Conservation (phyloP, 2,329 filamentous ascomycete species). For the Epichloe gansuensis region DNA sequence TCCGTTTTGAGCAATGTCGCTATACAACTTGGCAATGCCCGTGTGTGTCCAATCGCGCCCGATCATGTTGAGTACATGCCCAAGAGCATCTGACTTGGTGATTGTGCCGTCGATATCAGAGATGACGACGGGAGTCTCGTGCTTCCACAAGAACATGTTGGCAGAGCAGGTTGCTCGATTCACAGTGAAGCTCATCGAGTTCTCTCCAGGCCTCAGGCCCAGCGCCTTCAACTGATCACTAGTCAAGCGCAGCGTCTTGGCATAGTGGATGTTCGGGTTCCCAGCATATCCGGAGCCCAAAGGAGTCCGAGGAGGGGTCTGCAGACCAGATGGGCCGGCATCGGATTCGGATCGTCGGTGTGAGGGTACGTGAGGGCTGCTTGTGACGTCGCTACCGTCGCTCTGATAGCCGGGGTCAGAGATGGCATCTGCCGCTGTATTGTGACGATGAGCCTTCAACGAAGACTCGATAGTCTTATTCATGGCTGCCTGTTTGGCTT, state of each 20-base stretch:
- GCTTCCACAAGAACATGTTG: constrained; percentile 86
- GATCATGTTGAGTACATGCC: constrained; percentile 92
- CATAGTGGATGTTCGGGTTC: constrained; percentile 76
- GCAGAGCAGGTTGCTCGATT: constrained; percentile 87
- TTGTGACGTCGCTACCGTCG: constrained; percentile 57
- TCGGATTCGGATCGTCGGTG: constrained; percentile 59
- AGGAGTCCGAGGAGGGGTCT: constrained; percentile 57
- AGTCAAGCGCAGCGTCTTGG: constrained; percentile 88
- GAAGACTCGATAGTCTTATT: constrained; percentile 45
- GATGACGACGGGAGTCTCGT: constrained; percentile 87
- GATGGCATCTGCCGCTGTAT: constrained; percentile 60
- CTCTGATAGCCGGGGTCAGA: constrained; percentile 95
- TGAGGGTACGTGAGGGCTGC: constrained; percentile 29
- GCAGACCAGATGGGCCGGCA: constrained; percentile 37
- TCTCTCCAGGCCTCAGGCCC: constrained; percentile 70
- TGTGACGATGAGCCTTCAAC: constrained; percentile 30
- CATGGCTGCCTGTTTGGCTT: constrained; percentile 81
- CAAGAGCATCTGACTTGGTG: constrained; percentile 89
- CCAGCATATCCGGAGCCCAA: constrained; percentile 49
- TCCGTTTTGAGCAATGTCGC: constrained; percentile 85
- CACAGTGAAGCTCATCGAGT: constrained; percentile 91
- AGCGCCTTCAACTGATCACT: constrained; percentile 88
- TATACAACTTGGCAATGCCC: constrained; percentile 93
- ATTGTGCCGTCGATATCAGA: constrained; percentile 98
- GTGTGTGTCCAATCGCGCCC: constrained; percentile 96